phyloP scores from a whole-genome alignment of 2,329 filamentous ascomycete genomes.

The Cadophora luteo-olivacea region DNA sequence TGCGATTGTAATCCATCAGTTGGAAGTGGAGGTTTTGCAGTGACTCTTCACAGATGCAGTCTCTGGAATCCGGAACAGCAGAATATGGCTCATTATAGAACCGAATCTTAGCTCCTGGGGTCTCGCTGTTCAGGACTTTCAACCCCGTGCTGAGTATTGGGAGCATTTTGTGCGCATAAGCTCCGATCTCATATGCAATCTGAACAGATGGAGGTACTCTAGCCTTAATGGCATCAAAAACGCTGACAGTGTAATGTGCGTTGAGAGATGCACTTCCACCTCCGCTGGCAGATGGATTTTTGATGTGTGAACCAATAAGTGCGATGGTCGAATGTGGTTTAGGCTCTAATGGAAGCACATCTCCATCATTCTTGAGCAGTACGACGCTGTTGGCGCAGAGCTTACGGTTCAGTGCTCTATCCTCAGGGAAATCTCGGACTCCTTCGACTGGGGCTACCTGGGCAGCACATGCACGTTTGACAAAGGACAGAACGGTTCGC shows the following conservation, averaged over 20 bases:
- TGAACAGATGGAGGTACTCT: conserved; percentile 39
- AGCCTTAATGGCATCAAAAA: conserved; percentile 36
- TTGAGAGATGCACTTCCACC: conserved; percentile 45
- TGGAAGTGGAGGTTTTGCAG: too few species aligned
- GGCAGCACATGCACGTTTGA: too few species aligned
- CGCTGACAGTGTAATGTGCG: conserved; percentile 43
- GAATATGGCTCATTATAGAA: too few species aligned
- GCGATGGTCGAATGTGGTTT: not conserved
- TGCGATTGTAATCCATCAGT: too few species aligned
- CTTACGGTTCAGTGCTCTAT: conserved; percentile 55
- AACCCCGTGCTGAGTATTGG: too few species aligned
- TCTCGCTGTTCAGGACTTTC: not conserved
- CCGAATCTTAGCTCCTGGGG: not conserved
- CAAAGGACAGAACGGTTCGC: too few species aligned
- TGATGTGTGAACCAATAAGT: not conserved
- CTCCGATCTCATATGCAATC: not conserved
- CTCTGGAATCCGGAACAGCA: too few species aligned
- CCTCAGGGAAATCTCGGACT: conserved; percentile 42
- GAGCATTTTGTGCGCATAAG: not conserved
- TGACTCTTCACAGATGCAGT: too few species aligned
- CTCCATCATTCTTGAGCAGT: conserved; percentile 67
- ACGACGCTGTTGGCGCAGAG: conserved; percentile 67
- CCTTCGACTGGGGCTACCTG: conserved; percentile 46
- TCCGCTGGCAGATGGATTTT: conserved; percentile 39
- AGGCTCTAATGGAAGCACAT: conserved; percentile 53